Evolutionary conservation across 495 filamentous ascomycete genomes (phyloP).

Genomic region (Trichoderma gamsii): DNA sequence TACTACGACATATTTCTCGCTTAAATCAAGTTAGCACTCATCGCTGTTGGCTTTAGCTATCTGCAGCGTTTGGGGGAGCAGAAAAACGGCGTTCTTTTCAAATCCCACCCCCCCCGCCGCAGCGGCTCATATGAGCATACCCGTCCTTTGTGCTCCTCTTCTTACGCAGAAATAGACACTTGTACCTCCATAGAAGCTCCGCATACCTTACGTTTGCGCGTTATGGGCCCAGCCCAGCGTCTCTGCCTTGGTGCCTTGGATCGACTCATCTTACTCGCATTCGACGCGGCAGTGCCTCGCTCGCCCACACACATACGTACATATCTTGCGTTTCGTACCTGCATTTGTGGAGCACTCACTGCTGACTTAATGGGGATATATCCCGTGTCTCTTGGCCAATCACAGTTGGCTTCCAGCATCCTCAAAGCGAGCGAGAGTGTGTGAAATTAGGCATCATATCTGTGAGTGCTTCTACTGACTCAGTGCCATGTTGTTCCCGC

Average conservation of each 20-base stretch:
- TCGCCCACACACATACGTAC: not conserved
- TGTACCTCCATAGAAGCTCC: not conserved
- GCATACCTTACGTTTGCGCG: not conserved
- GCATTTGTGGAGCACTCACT: conserved; percentile 10
- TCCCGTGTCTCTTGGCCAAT: not conserved
- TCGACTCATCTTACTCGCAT: not conserved
- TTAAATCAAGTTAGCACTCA: not conserved
- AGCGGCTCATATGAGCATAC: not conserved
- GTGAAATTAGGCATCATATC: not conserved
- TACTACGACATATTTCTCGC: not conserved
- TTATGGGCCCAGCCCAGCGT: not conserved
- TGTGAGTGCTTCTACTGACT: not conserved
- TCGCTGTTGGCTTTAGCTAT: too few species aligned
- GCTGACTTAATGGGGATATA: not conserved
- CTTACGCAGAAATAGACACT: not conserved
- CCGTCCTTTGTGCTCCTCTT: not conserved
- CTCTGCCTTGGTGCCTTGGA: not conserved
- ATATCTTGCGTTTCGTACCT: conserved; percentile 5
- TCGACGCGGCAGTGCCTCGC: not conserved
- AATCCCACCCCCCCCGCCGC: not conserved
- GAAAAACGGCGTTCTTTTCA: not conserved
- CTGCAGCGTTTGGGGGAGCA: too few species aligned
- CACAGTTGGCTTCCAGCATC: not conserved
- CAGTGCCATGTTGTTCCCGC: not conserved
- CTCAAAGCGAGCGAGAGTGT: not conserved